phyloP scores from a whole-genome alignment of 176 grass and related monocot genomes.

The Lolium perenne region DNA sequence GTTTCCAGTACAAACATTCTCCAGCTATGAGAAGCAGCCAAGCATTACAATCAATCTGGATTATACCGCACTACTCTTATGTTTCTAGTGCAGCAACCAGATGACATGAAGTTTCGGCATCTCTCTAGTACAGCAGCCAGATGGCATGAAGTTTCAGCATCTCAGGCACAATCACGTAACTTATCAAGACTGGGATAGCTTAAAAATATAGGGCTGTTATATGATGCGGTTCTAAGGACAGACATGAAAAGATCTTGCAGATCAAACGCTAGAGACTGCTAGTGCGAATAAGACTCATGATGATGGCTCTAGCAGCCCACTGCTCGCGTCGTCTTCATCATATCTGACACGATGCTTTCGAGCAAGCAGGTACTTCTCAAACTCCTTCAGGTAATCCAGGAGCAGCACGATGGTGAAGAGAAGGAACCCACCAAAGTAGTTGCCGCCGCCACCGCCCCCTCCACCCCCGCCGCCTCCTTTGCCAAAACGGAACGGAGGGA shows the following conservation, averaged over 20 bases:
- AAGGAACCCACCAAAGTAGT: constrained; percentile 62
- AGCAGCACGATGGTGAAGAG: constrained; percentile 60
- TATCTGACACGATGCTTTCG: constrained; percentile 37
- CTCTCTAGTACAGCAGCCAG: background rate
- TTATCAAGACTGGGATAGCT: background rate
- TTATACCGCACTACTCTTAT: background rate
- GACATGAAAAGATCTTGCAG: background rate
- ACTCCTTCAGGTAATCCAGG: constrained; percentile 61
- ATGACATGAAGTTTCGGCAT: too few species aligned
- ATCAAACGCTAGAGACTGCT: background rate
- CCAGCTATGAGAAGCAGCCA: background rate
- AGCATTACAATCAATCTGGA: background rate
- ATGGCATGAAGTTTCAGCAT: background rate
- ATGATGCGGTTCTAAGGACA: background rate
- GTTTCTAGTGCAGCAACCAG: background rate
- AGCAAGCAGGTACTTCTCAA: constrained; percentile 48
- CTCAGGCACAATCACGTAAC: background rate
- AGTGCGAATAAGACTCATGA: background rate
- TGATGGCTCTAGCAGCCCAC: constrained; percentile 27
- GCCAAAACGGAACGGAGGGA: constrained; percentile 58
- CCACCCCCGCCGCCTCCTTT: constrained; percentile 52
- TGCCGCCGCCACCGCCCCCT: constrained; percentile 48
- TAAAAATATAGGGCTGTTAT: background rate
- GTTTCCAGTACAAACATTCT: background rate
- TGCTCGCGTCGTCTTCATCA: background rate